Base-by-base conservation (phyloP, 495 filamentous ascomycete genomes). In the Penicillium desertorum region DNA sequence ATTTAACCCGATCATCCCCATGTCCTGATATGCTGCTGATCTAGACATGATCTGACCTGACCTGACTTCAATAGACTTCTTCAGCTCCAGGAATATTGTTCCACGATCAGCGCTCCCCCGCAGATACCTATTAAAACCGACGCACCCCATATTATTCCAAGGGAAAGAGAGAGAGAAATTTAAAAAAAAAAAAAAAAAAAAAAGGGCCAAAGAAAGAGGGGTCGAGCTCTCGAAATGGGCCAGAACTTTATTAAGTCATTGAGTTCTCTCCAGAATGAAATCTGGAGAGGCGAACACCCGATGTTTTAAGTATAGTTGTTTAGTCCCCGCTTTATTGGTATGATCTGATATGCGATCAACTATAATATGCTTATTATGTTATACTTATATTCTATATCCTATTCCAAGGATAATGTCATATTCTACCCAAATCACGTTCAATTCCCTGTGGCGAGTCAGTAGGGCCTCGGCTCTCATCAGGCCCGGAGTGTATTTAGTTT, bases 1-100 rank as follows among this genome's bases (percentile, higher is more conserved):
- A 36, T 22, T 49, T 22, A 49, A 16, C 32, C 29, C 22, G 29
- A 49, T 27, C 44, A 65, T 62, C 57, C 57, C 62, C 59, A 60
- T 62, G 56, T 43, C 19, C 8, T 45, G 44, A 45, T 4, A 1
- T 45, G 42, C 11, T 32, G 30, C 11, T 32, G 30, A 32, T 10
- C 29, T 10, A 9, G 8, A 11, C 30, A 10, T 32, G 11, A 14
- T 23, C 42, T 20, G 19, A 22, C 19, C 22, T 14, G 7, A 29
- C 7, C 27, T 29, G 7, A 29, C 8, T 20, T 20, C 4, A 19
- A 20, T 23, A 16, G 12, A 27, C 12, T 45, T 45, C 44, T 45
- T 45, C 44, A n/a, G 44, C 12, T 45, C 8, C 5, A 14, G 19
- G 41, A 44, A 23, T 20, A 44, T 44, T 25, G 43, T 46, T 9